phyloP scores from a whole-genome alignment of 2,329 filamentous ascomycete species.

The Nannizzia gypsea region DNA sequence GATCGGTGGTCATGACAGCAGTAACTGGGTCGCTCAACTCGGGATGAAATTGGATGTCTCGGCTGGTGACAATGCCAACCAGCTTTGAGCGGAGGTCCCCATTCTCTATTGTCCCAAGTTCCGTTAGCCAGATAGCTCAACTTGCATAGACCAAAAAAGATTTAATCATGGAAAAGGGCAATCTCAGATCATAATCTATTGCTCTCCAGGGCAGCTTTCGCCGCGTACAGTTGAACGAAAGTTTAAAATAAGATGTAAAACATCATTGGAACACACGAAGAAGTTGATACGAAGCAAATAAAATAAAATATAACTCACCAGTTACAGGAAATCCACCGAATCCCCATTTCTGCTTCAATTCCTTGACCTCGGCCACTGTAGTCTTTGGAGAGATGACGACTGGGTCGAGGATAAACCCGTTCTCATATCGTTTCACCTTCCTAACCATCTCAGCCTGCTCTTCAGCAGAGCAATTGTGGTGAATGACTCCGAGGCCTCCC shows the following conservation, averaged over 20 bases:
- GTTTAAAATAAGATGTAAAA: constrained; percentile 65
- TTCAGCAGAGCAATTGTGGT: constrained; percentile 98
- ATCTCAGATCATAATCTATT: constrained; percentile 41
- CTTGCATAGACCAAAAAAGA: constrained; percentile 7
- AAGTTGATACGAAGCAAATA: constrained; percentile 12
- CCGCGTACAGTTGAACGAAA: constrained; percentile 99
- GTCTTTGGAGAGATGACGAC: constrained; percentile 79
- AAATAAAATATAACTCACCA: constrained; percentile 52
- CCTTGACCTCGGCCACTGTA: constrained; percentile 81
- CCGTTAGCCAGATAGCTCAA: background rate
- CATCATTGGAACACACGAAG: constrained; percentile 50
- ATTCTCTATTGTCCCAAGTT: constrained; percentile 49
- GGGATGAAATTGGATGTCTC: constrained; percentile 94
- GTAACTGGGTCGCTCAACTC: constrained; percentile 61
- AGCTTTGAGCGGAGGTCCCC: constrained; percentile 92
- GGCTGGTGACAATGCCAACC: constrained; percentile 91
- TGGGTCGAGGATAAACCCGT: constrained; percentile 95
- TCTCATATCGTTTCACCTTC: constrained; percentile 98
- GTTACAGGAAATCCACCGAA: constrained; percentile 98
- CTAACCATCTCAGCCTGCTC: constrained; percentile 97
- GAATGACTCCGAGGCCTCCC: constrained; percentile 64
- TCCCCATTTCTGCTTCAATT: constrained; percentile 93
- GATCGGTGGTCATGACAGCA: constrained; percentile 88
- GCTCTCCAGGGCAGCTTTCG: constrained; percentile 76
- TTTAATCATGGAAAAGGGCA: constrained; percentile 8